Evolutionary conservation across 768 basidiomycete species (phyloP), one percentile per base, ranked within the genome.

Genomic region (Pholiota molesta): DNA sequence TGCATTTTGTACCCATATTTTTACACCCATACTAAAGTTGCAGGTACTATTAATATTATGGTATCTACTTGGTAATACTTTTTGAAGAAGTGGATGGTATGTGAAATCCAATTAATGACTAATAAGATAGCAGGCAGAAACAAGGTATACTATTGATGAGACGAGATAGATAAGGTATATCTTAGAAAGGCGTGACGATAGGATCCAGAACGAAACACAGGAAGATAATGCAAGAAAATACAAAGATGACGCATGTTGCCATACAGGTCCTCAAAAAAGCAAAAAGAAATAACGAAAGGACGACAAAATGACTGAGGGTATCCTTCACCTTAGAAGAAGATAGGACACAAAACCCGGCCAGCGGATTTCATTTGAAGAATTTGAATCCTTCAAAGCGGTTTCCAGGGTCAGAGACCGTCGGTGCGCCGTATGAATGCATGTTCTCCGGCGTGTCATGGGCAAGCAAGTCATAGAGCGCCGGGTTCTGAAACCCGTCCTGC

Each of bases 321-420:
- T 37, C 14, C 35, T 37, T 37, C 14, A 16, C 9, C 35, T 37
- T 9, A 37, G 42, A n/a, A 21, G 42, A n/a, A 17, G 42, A 44
- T 19, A 49, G 19, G 21, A 26, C 21, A 11, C 23, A 28, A 10
- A 49, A 49, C 4, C 44, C 2, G 13, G 19, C 29, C 44, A 31
- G 42, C 23, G 28, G 44, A 3, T 35, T 40, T 57, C 56, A 57
- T 21, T 45, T 58, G 57, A 52, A 51, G 21, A 49, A 58, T 10
- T 37, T 33, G 35, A 28, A 58, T 21, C 37, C 57, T 21, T 23
- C 47, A n/a, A 16, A 58, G n/a, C 57, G 45, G 31, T 45, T 26
- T 28, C 29, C 47, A 23, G 57, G 57, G 19, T 58, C 57, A 2
- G 57, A 33, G 16, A 58, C 35, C 5, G 47, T n/a, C 14, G 37